phyloP scores from a whole-genome alignment of 176 grass and related monocot species.

The Aechmea fasciata region DNA sequence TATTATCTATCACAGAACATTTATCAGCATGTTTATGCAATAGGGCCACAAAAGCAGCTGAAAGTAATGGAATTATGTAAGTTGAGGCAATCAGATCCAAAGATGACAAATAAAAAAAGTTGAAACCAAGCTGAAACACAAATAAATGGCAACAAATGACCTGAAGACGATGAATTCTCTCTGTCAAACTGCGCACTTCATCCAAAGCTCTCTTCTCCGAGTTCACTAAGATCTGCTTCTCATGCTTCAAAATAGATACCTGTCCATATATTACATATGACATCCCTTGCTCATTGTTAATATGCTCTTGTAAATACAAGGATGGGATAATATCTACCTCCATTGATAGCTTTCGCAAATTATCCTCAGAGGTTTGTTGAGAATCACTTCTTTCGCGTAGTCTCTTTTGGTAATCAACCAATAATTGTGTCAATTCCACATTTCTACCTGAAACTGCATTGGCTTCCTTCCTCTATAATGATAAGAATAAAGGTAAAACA shows the following conservation, averaged over 20 bases:
- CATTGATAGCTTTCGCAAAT: slow-evolving; percentile 61
- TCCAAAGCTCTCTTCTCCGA: slow-evolving; percentile 72
- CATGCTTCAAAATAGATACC: slow-evolving; percentile 74
- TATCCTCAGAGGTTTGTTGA: slow-evolving; percentile 63
- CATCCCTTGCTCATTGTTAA: not conserved
- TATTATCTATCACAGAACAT: not conserved
- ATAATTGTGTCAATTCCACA: slow-evolving; percentile 66
- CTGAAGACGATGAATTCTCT: slow-evolving; percentile 84
- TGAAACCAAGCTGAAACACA: not conserved
- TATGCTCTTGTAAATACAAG: not conserved
- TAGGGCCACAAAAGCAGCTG: not conserved
- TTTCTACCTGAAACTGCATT: slow-evolving; percentile 79
- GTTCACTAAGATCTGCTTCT: slow-evolving; percentile 59
- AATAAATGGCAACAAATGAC: slow-evolving; percentile 10
- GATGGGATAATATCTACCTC: slow-evolving; percentile 35
- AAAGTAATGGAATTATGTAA: not conserved
- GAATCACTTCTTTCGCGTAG: slow-evolving; percentile 70
- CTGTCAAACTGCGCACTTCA: slow-evolving; percentile 54
- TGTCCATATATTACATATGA: slow-evolving; percentile 15
- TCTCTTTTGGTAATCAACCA: slow-evolving; percentile 78
- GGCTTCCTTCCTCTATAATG: slow-evolving; percentile 74
- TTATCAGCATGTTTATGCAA: too few species aligned
- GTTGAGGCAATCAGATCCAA: not conserved
- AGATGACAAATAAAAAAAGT: not conserved
- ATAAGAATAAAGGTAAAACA: slow-evolving; percentile 14